A percentile compares a stretch with the other conserved stretches of the same genome.
These are phyloP conservation scores for Amphibolis antarctica DNA, from an alignment of 106 monocot genomes.

Conservation along the genomic window DNA sequence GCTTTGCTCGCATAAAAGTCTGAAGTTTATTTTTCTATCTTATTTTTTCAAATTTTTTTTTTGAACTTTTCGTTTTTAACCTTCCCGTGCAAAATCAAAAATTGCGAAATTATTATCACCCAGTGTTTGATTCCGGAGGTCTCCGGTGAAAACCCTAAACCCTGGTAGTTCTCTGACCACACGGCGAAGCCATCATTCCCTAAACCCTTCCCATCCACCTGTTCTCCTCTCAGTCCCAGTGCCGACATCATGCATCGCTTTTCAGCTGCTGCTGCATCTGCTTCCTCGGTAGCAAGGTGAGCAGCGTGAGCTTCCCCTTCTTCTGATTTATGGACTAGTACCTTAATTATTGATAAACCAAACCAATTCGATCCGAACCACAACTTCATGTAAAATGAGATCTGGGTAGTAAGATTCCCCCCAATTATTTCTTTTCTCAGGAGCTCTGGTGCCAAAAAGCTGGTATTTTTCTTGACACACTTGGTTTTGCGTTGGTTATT, in stretches of 20 bases:
- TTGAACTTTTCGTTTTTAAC: too few species aligned
- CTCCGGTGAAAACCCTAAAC: constrained; percentile 1
- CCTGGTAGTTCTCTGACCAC: not conserved
- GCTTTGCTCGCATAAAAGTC: too few species aligned
- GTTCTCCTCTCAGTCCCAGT: not conserved
- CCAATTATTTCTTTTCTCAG: not conserved
- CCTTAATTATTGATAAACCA: not conserved
- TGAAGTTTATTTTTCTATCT: too few species aligned
- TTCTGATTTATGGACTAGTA: not conserved
- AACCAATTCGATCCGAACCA: not conserved
- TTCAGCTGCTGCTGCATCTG: not conserved
- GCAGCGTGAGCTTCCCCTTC: not conserved
- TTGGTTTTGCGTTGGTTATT: not conserved
- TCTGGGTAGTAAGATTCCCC: not conserved
- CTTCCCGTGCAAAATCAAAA: too few species aligned
- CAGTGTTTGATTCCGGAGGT: too few species aligned
- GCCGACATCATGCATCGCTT: not conserved
- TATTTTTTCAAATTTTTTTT: too few species aligned
- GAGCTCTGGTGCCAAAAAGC: not conserved
- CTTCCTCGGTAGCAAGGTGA: constrained; percentile 1
- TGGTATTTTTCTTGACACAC: not conserved
- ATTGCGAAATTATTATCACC: too few species aligned
- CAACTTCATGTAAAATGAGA: not conserved
- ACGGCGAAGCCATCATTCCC: not conserved
- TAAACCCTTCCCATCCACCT: not conserved